These are phyloP conservation scores for Bipolaris gigantea DNA, from an alignment of 2,329 filamentous ascomycete genomes.

Conservation along the genomic window DNA sequence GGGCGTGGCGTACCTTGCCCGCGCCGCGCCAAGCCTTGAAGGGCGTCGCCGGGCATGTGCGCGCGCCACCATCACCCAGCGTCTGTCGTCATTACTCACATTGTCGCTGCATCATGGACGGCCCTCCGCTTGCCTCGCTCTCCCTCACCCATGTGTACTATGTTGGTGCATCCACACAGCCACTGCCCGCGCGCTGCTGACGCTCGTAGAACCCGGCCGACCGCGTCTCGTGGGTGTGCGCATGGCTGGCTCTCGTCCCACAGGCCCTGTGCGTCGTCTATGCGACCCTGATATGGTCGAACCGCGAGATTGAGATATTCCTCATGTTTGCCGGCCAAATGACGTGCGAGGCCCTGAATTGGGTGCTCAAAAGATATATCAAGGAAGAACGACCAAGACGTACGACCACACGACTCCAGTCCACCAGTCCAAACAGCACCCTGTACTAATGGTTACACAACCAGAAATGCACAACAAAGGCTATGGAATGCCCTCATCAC, in stretches of 20 bases:
- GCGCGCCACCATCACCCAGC: slow-evolving; percentile 4
- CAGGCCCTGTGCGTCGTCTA: slow-evolving; percentile 91
- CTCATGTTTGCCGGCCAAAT: slow-evolving; percentile 93
- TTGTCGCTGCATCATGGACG: slow-evolving; percentile 46
- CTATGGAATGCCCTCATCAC: slow-evolving; percentile 96
- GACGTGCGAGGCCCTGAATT: slow-evolving; percentile 88
- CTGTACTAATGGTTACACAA: slow-evolving; percentile 2
- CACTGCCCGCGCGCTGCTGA: slow-evolving; percentile 18
- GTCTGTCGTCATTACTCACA: neutral
- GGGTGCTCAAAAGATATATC: slow-evolving; percentile 83
- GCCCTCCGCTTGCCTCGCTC: slow-evolving; percentile 75
- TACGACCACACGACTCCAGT: slow-evolving; percentile 47
- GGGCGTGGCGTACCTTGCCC: neutral
- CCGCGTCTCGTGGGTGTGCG: slow-evolving; percentile 80
- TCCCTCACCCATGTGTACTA: slow-evolving; percentile 97
- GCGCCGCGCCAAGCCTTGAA: slow-evolving; percentile 9
- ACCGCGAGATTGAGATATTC: slow-evolving; percentile 84
- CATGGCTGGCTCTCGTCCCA: slow-evolving; percentile 90
- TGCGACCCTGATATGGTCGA: slow-evolving; percentile 84
- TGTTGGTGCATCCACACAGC: slow-evolving; percentile 56
- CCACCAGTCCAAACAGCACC: neutral
- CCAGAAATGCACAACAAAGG: slow-evolving; percentile 79
- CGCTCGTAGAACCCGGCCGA: slow-evolving; percentile 77
- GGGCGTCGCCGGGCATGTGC: slow-evolving; percentile 1
- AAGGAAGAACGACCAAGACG: slow-evolving; percentile 86